Conservation (phyloP, 2,329 filamentous ascomycete species). For the Fusarium agapanthi region DNA sequence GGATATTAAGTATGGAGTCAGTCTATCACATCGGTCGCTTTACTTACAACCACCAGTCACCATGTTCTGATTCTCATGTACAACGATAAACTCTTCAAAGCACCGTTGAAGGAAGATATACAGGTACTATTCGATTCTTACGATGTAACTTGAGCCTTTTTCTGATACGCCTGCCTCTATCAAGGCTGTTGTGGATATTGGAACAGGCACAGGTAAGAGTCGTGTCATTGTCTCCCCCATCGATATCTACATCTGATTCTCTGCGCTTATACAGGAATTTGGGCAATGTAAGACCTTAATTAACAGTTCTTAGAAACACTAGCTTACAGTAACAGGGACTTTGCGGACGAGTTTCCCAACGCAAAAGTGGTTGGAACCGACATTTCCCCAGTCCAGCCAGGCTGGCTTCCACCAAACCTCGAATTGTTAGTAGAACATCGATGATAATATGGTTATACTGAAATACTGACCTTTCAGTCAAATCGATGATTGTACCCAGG, state of each 20-base stretch:
- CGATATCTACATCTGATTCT: accelerated
- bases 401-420: slow-evolving; percentile 11
- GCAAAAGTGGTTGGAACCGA: slow-evolving; percentile 5
- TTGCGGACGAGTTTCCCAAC: slow-evolving; percentile 7
- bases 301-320: neutral
- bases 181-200: slow-evolving; percentile 6
- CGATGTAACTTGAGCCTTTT: accelerated
- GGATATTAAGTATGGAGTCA: slow-evolving; percentile 1
- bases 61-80: slow-evolving; percentile 2
- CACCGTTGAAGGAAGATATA: neutral
- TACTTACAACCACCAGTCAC: neutral
- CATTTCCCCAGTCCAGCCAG: slow-evolving; percentile 12
- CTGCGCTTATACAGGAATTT: neutral
- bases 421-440: neutral
- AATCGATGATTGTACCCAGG: slow-evolving; percentile 11
- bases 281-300: neutral
- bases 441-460: too few relatives aligned
- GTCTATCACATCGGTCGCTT: accelerated
- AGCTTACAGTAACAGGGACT: neutral
- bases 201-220: slow-evolving; percentile 8
- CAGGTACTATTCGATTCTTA: neutral
- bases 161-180: accelerated
- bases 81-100: neutral
- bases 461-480: neutral
- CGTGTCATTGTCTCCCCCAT: neutral